These are phyloP conservation scores for Russula griseocarnosa DNA, from an alignment of 768 basidiomycete genomes.

Conservation along the genomic window DNA sequence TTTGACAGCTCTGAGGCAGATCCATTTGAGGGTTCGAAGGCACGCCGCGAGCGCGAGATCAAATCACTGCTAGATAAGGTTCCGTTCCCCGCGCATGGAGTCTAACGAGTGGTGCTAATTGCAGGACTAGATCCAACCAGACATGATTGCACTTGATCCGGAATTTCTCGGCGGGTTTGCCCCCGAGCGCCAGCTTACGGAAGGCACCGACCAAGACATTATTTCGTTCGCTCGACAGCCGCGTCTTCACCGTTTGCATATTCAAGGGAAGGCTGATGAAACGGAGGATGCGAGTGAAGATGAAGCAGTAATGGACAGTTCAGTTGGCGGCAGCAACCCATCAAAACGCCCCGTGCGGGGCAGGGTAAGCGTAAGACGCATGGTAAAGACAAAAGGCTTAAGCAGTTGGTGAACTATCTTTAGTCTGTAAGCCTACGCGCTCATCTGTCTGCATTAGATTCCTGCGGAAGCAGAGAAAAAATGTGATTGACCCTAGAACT, in stretches of 20 bases:
- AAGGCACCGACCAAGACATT: slow-evolving; percentile 41
- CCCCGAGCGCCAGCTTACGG: slow-evolving; percentile 56
- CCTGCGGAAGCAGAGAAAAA: slow-evolving; percentile 89
- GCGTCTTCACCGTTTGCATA: slow-evolving; percentile 71
- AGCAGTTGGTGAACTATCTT: slow-evolving; percentile 44
- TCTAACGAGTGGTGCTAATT: not conserved
- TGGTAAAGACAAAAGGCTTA: slow-evolving; percentile 82
- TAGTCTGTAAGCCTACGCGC: not conserved
- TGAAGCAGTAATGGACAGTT: slow-evolving; percentile 39
- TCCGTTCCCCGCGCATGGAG: not conserved
- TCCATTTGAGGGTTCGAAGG: slow-evolving; percentile 83
- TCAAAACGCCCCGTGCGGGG: slow-evolving; percentile 37
- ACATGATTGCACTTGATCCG: slow-evolving; percentile 83
- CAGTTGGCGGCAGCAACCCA: slow-evolving; percentile 33
- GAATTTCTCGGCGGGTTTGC: slow-evolving; percentile 71
- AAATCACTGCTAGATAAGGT: slow-evolving; percentile 84
- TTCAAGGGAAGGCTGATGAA: slow-evolving; percentile 69
- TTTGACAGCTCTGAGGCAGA: slow-evolving; percentile 92
- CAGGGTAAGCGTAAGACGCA: slow-evolving; percentile 78
- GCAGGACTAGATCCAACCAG: slow-evolving; percentile 72
- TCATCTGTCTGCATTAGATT: slow-evolving; percentile 39
- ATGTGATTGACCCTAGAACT: slow-evolving; percentile 81
- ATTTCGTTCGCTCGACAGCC: slow-evolving; percentile 69
- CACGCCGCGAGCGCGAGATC: slow-evolving; percentile 86
- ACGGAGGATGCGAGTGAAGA: slow-evolving; percentile 44